A percentile compares a stretch with the other conserved stretches of the same genome.
Conservation (phyloP, 352 stramenopile species). For the Globisporangium uncinulatum region DNA sequence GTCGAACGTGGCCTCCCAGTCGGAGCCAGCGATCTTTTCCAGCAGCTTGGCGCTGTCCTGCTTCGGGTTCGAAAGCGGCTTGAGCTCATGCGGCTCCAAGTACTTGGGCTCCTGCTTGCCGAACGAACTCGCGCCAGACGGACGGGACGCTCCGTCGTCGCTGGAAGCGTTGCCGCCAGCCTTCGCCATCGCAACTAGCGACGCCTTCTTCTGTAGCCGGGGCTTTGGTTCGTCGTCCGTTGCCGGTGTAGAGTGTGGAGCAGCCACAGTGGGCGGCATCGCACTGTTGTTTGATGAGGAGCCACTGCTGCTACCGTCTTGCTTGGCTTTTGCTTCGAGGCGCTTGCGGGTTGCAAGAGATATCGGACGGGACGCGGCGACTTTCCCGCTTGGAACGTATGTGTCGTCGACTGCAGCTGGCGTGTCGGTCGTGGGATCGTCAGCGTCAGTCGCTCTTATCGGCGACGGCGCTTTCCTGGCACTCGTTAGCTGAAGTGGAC, state of each 20-base stretch:
- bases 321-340: constrained; percentile 56
- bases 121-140: constrained; percentile 8
- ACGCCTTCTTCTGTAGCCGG: constrained; percentile 1
- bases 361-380: constrained; percentile 11
- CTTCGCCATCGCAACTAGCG: constrained; percentile 1
- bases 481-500: constrained; percentile 23
- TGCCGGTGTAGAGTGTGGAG: not conserved
- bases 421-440: not conserved
- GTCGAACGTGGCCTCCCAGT: constrained; percentile 69
- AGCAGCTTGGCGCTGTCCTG: constrained; percentile 40
- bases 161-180: not conserved
- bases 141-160: not conserved
- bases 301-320: constrained; percentile 12
- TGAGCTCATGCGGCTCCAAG: constrained; percentile 52
- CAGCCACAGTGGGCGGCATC: not conserved
- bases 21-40: constrained; percentile 24
- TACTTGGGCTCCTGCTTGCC: constrained; percentile 65
- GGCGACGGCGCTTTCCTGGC: not conserved
- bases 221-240: not conserved
- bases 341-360: constrained; percentile 51
- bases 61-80: constrained; percentile 47
- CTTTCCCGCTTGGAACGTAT: constrained; percentile 5
- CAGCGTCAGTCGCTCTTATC: not conserved
- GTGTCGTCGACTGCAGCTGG: constrained; percentile 5
- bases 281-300: not conserved